Conservation (phyloP, 345 rosid genomes). For the Aquilaria yunnanensis region DNA sequence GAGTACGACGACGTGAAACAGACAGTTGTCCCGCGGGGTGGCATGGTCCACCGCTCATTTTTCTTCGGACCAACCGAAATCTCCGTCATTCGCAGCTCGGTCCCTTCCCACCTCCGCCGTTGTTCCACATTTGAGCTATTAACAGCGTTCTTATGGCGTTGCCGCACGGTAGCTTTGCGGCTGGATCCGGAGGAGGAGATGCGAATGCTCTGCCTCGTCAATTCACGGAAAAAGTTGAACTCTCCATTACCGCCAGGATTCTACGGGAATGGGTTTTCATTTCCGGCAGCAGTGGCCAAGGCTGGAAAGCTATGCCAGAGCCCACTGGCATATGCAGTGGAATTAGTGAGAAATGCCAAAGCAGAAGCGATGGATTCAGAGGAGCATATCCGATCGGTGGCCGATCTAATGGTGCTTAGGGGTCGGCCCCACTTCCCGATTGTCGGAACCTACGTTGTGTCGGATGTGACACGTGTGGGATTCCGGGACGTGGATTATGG, state of each 20-base stretch:
- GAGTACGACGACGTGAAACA: conserved; percentile 39
- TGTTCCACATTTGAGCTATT: conserved; percentile 37
- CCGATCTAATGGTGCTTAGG: conserved; percentile 36
- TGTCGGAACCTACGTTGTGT: conserved; percentile 24
- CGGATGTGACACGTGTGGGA: conserved; percentile 36
- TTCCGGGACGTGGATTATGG: conserved; percentile 36
- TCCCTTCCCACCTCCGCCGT: conserved; percentile 28
- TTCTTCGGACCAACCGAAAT: conserved; percentile 37
- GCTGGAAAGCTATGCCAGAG: conserved; percentile 32
- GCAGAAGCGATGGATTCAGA: conserved; percentile 24
- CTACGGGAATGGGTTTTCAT: conserved; percentile 45
- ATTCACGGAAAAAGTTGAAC: conserved; percentile 34
- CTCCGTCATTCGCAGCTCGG: conserved; percentile 23
- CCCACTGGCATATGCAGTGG: conserved; percentile 43
- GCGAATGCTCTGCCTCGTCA: conserved; percentile 35
- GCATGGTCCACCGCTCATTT: conserved; percentile 41
- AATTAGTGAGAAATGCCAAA: conserved; percentile 38
- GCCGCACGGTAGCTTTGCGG: conserved; percentile 41
- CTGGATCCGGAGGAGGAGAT: conserved; percentile 43
- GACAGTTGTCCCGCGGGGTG: conserved; percentile 15
- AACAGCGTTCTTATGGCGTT: conserved; percentile 53
- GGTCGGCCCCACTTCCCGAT: conserved; percentile 36
- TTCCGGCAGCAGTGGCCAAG: conserved; percentile 31
- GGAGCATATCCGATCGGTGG: conserved; percentile 48
- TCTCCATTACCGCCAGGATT: conserved; percentile 38